phyloP scores from a whole-genome alignment of 2,329 filamentous ascomycete genomes.

The Phialocephala sp. region DNA sequence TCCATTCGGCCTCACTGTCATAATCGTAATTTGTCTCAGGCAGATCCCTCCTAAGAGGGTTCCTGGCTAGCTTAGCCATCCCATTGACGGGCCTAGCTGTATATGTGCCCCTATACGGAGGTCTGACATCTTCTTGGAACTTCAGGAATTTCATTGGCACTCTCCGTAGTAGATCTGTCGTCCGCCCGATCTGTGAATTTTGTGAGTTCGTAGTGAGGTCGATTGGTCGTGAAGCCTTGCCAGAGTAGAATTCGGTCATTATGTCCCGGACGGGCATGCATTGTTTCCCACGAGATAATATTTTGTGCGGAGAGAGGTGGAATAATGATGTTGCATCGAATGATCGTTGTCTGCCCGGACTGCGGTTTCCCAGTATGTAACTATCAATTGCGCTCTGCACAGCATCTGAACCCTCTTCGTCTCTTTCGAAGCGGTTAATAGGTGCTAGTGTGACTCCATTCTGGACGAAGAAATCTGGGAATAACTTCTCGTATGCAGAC shows the following conservation, averaged over 20 bases:
- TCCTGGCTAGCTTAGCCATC: constrained; percentile 56
- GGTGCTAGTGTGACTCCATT: constrained; percentile 74
- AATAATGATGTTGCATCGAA: constrained; percentile 56
- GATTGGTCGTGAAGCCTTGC: constrained; percentile 36
- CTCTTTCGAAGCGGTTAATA: constrained; percentile 58
- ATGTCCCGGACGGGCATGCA: constrained; percentile 39
- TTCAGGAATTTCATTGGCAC: constrained; percentile 42
- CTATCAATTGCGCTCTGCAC: constrained; percentile 60
- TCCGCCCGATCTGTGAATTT: constrained; percentile 40
- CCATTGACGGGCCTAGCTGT: constrained; percentile 53
- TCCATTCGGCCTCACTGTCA: constrained; percentile 86
- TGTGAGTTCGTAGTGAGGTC: constrained; percentile 43
- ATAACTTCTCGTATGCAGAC: constrained; percentile 68
- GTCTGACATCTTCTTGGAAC: constrained; percentile 69
- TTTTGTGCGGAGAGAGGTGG: constrained; percentile 45
- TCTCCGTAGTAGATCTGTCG: constrained; percentile 29
- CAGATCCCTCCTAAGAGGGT: constrained; percentile 60
- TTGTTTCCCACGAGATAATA: constrained; percentile 50
- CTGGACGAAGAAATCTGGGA: constrained; percentile 82
- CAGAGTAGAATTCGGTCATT: constrained; percentile 38
- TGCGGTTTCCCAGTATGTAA: constrained; percentile 54
- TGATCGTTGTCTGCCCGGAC: constrained; percentile 48
- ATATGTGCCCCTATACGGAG: constrained; percentile 74
- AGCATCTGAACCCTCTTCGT: constrained; percentile 58
- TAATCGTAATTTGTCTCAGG: constrained; percentile 78